Evolutionary conservation across 306 rosid genomes (phyloP).

Genomic region (Castanospermum australe): DNA sequence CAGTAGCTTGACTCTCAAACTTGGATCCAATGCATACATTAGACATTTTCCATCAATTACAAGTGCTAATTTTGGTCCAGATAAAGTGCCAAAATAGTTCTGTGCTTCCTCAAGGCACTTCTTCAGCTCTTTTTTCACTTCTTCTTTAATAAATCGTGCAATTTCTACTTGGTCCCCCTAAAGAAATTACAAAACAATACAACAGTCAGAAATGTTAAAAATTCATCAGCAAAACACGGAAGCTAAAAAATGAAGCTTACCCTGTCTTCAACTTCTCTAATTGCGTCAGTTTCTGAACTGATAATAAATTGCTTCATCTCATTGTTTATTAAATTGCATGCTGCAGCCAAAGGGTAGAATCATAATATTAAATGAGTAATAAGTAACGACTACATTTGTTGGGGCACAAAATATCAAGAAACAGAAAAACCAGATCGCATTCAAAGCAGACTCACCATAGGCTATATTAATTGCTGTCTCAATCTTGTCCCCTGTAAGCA

Average conservation of each 20-base stretch:
- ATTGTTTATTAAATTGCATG: constrained; percentile 90
- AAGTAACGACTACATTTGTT: constrained; percentile 27
- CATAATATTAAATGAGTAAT: constrained; percentile 13
- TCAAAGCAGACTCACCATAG: constrained; percentile 65
- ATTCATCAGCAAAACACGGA: neutral
- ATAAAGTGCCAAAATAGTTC: constrained; percentile 34
- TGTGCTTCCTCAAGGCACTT: constrained; percentile 70
- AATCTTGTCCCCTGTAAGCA: constrained; percentile 97
- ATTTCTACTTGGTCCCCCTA: constrained; percentile 98
- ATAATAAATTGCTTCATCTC: constrained; percentile 85
- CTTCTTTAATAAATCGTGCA: constrained; percentile 77
- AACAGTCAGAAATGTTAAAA: neutral
- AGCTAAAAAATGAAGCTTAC: constrained; percentile 43
- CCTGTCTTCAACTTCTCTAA: constrained; percentile 90
- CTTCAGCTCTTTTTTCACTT: constrained; percentile 62
- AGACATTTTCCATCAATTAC: constrained; percentile 88
- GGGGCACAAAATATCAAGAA: neutral
- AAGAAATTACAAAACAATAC: constrained; percentile 21
- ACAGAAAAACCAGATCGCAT: constrained; percentile 5
- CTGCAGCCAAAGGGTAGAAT: constrained; percentile 46
- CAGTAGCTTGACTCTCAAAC: constrained; percentile 76
- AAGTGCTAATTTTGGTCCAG: constrained; percentile 77
- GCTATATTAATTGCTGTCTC: constrained; percentile 98
- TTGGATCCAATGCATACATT: constrained; percentile 88
- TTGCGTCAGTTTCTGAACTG: constrained; percentile 94